Evolutionary conservation across 345 rosid genomes (phyloP).

Genomic region (Eucalyptus fibrosa): DNA sequence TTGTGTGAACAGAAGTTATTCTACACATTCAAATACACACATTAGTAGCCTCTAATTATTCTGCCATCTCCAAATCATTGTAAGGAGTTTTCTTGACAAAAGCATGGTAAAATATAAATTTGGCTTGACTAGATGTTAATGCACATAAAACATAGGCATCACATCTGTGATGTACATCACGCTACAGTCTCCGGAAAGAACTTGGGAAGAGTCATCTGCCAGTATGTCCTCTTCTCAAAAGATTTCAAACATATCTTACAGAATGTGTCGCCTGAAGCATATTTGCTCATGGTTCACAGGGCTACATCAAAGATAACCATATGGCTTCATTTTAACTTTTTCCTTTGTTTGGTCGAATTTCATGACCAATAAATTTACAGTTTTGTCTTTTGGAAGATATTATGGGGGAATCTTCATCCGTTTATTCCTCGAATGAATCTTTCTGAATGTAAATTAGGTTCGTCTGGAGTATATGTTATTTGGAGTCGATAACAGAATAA

Average conservation of each 20-base stretch:
- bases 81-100: background rate
- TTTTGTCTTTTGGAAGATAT: background rate
- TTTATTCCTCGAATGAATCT: background rate
- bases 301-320: background rate
- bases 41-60: background rate
- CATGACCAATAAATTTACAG: background rate
- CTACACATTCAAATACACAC: background rate
- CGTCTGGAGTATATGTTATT: background rate
- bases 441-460: background rate
- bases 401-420: background rate
- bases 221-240: background rate
- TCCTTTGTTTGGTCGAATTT: background rate
- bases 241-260: background rate
- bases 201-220: background rate
- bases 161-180: background rate
- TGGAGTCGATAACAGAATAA: background rate
- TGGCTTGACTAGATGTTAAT: background rate
- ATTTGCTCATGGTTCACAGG: background rate
- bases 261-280: background rate
- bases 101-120: background rate
- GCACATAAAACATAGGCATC: background rate
- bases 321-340: background rate
- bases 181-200: background rate
- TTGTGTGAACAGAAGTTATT: background rate
- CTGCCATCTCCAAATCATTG: background rate